These are phyloP conservation scores for Hordeum pubiflorum DNA, from an alignment of 202 grass and related monocot genomes.

Conservation along the genomic window DNA sequence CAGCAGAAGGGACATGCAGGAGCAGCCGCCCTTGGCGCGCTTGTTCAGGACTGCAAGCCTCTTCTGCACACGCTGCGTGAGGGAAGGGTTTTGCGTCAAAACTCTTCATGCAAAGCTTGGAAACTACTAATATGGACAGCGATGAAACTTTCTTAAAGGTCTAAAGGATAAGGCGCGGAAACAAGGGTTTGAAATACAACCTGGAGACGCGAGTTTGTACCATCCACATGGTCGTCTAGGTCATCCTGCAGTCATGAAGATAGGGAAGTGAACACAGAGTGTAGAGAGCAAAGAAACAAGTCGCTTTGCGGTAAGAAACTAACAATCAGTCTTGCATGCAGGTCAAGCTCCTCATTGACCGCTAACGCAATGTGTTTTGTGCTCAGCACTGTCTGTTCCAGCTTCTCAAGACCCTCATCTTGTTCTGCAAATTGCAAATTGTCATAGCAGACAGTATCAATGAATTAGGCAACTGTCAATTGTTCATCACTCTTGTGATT, in stretches of 20 bases:
- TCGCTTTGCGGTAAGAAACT: constrained; percentile 14
- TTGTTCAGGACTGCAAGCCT: constrained; percentile 95
- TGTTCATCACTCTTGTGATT: neutral
- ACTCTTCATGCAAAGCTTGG: neutral
- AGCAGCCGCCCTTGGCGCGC: constrained; percentile 80
- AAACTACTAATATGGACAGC: no score
- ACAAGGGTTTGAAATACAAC: constrained; percentile 19
- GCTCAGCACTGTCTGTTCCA: constrained; percentile 87
- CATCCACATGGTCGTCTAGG: constrained; percentile 61
- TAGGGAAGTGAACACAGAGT: neutral
- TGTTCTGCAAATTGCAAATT: constrained; percentile 55
- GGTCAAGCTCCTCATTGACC: constrained; percentile 83
- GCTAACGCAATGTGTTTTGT: constrained; percentile 93
- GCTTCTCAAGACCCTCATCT: constrained; percentile 83
- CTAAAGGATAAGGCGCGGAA: neutral
- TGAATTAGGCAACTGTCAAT: neutral
- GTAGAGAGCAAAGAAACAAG: neutral
- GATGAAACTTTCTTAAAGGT: neutral
- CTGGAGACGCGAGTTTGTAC: constrained; percentile 66
- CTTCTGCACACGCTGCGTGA: constrained; percentile 84
- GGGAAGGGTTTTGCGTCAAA: neutral
- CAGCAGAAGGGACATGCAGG: constrained; percentile 69
- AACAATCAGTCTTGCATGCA: constrained; percentile 88
- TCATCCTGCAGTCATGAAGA: constrained; percentile 52
- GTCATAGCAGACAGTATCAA: neutral